Conservation (phyloP, 345 rosid species). For the Adansonia digitata region DNA sequence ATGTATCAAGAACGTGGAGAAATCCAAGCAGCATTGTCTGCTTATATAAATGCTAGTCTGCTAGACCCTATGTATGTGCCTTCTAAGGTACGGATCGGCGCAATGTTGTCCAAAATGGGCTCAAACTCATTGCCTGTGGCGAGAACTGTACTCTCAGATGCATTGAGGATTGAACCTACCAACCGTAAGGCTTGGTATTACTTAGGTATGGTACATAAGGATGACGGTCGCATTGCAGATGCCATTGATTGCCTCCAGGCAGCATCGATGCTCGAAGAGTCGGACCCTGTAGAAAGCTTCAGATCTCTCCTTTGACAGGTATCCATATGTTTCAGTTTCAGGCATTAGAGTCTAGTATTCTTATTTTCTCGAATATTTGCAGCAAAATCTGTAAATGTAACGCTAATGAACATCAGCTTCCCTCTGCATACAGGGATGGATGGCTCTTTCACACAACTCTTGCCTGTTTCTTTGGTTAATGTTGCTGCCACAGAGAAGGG, state of each 20-base stretch:
- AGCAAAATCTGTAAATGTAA: background rate
- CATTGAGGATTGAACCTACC: conserved; percentile 82
- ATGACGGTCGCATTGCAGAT: conserved; percentile 81
- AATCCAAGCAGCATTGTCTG: conserved; percentile 43
- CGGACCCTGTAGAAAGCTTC: conserved; percentile 86
- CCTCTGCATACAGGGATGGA: background rate
- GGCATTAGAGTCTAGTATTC: conserved; percentile 2
- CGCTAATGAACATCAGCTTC: background rate
- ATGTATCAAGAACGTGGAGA: conserved; percentile 69
- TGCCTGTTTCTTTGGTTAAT: background rate
- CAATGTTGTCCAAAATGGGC: conserved; percentile 52
- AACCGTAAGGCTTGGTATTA: conserved; percentile 82
- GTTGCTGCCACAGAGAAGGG: background rate
- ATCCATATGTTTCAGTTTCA: conserved; percentile 11
- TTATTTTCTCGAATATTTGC: background rate
- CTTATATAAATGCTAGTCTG: conserved; percentile 53
- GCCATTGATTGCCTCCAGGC: conserved; percentile 93
- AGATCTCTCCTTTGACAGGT: conserved; percentile 45
- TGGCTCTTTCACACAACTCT: background rate
- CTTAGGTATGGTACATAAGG: conserved; percentile 72
- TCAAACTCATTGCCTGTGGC: conserved; percentile 63
- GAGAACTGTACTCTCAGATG: conserved; percentile 80
- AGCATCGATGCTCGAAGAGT: conserved; percentile 90
- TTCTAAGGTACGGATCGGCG: conserved; percentile 58
- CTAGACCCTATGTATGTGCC: conserved; percentile 62